phyloP scores from a whole-genome alignment of 441 rosid genomes.

The Adansonia rubrostipa region DNA sequence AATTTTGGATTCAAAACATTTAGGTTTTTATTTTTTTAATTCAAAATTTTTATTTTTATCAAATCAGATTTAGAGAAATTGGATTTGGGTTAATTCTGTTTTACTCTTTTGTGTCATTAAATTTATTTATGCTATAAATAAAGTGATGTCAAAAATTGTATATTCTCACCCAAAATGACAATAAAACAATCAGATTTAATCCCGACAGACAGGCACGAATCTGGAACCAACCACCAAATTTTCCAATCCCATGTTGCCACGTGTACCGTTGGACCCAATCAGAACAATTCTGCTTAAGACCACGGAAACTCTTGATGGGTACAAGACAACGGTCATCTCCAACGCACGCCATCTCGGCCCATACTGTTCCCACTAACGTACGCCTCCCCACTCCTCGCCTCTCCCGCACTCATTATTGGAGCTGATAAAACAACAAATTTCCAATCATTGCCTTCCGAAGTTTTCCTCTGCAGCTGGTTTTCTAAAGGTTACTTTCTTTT shows the following conservation, averaged over 20 bases:
- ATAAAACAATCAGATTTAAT: background rate
- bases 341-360: background rate
- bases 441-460: conserved; percentile 5
- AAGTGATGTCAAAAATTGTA: background rate
- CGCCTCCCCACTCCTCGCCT: background rate
- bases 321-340: background rate
- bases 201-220: background rate
- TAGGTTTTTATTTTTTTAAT: too few relatives aligned
- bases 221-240: background rate
- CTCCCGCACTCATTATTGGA: background rate
- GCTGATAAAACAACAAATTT: conserved; percentile 1
- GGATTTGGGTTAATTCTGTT: too few relatives aligned
- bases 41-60: too few relatives aligned
- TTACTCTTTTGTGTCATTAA: too few relatives aligned
- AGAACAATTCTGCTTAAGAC: background rate
- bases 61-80: too few relatives aligned
- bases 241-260: conserved; percentile 7
- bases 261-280: background rate
- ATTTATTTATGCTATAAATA: background rate
- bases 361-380: background rate
- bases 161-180: background rate
- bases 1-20: too few relatives aligned
- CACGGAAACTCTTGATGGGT: background rate
- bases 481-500: background rate
- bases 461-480: conserved; percentile 13